These are phyloP conservation scores for Dipodascopsis uninucleata DNA, from an alignment of 805 yeast species.

Conservation along the genomic window DNA sequence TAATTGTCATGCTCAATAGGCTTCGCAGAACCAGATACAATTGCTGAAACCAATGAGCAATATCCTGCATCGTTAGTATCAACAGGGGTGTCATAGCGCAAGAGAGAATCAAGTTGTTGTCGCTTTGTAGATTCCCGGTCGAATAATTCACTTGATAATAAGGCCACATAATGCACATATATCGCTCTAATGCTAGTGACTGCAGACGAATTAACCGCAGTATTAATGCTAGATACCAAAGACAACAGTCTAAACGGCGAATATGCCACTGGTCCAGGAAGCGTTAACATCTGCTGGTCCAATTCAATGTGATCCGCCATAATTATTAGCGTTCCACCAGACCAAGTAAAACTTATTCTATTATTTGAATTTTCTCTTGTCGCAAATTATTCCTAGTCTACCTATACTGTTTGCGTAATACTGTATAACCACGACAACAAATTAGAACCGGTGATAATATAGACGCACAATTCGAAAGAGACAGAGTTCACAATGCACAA, in stretches of 20 bases:
- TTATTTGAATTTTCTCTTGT: too few species aligned
- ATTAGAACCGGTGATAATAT: too few species aligned
- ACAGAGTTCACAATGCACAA: too few species aligned
- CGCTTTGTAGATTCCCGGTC: slow-evolving; percentile 29
- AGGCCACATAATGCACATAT: slow-evolving; percentile 76
- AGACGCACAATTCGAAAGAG: too few species aligned
- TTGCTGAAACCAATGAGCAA: slow-evolving; percentile 41
- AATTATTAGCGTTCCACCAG: too few species aligned
- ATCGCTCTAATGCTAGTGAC: slow-evolving; percentile 69
- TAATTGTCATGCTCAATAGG: slow-evolving; percentile 41
- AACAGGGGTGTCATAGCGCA: slow-evolving; percentile 69
- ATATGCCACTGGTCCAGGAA: slow-evolving; percentile 88
- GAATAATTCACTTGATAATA: slow-evolving; percentile 28
- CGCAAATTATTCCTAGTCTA: too few species aligned
- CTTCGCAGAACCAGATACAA: slow-evolving; percentile 34
- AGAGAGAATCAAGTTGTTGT: slow-evolving; percentile 52
- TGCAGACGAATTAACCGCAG: slow-evolving; percentile 61
- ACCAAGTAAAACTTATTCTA: too few species aligned
- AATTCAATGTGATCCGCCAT: too few species aligned
- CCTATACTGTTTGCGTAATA: too few species aligned
- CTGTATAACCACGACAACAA: too few species aligned
- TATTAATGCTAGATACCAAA: slow-evolving; percentile 68
- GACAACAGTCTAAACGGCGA: slow-evolving; percentile 80
- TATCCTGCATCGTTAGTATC: slow-evolving; percentile 50
- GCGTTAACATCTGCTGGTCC: slow-evolving; percentile 49